Evolutionary conservation across 2,329 filamentous ascomycete genomes (phyloP).

Genomic region (Fonsecaea erecta): DNA sequence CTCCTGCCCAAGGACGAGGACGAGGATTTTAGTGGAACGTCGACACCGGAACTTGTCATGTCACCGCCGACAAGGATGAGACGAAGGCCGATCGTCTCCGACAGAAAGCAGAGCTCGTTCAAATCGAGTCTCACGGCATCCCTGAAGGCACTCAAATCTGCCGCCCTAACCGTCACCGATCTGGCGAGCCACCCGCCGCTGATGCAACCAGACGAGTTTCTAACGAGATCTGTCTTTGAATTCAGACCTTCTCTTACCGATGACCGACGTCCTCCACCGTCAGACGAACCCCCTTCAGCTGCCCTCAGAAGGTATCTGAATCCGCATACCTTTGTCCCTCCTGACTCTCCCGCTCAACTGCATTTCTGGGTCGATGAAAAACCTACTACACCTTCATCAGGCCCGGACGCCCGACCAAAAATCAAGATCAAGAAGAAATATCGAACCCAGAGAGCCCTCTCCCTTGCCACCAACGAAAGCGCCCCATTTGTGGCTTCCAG

Average conservation of each 20-base stretch:
- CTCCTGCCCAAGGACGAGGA: conserved; percentile 51
- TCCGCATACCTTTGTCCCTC: conserved; percentile 43
- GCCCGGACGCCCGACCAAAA: conserved; percentile 17
- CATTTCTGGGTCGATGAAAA: conserved; percentile 49
- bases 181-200: conserved; percentile 56
- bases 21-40: conserved; percentile 33
- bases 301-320: conserved; percentile 66
- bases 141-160: conserved; percentile 64
- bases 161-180: conserved; percentile 65
- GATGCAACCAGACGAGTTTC: conserved; percentile 62
- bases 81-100: conserved; percentile 28
- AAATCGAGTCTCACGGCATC: conserved; percentile 69
- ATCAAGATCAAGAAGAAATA: conserved; percentile 33
- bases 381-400: neutral
- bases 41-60: conserved; percentile 22
- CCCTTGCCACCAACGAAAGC: conserved; percentile 8
- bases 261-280: conserved; percentile 63
- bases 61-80: conserved; percentile 39
- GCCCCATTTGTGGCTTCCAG: neutral
- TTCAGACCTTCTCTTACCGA: conserved; percentile 63
- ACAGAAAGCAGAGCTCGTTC: conserved; percentile 52
- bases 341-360: conserved; percentile 51
- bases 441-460: conserved; percentile 33
- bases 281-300: conserved; percentile 59
- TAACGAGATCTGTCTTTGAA: conserved; percentile 62